Percentiles rank a stretch among this genome's conserved stretches.
Conservation (phyloP, 1,139 yeast genomes). For the Taphrina flavorubra region DNA sequence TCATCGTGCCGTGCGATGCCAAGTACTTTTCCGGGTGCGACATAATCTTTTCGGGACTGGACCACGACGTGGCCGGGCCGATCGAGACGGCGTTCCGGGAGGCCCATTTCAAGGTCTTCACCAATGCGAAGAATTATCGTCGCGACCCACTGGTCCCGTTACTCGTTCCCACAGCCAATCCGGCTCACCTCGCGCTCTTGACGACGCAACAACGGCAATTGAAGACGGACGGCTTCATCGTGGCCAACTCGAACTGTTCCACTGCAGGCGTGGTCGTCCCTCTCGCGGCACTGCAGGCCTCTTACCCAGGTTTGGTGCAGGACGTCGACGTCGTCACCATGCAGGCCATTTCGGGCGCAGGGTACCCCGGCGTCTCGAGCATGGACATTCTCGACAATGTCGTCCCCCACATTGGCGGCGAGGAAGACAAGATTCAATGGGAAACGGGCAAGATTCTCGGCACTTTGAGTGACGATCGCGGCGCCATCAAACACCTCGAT, state of each 20-base stretch:
- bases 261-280: constrained; percentile 99
- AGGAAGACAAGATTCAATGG: constrained; percentile 98
- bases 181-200: constrained; percentile 85
- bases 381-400: constrained; percentile 93
- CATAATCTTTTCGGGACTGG: constrained; percentile 92
- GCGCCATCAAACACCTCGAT: constrained; percentile 69
- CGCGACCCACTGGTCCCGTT: constrained; percentile 86
- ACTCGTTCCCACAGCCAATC: constrained; percentile 91
- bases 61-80: constrained; percentile 90
- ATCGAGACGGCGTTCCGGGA: constrained; percentile 84
- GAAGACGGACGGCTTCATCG: constrained; percentile 76
- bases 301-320: constrained; percentile 81
- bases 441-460: constrained; percentile 96
- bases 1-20: constrained; percentile 78
- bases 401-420: constrained; percentile 93
- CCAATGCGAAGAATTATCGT: constrained; percentile 96
- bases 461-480: constrained; percentile 53
- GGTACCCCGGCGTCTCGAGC: constrained; percentile 97
- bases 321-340: constrained; percentile 86
- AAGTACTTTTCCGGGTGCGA: constrained; percentile 86
- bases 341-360: constrained; percentile 98
- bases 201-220: constrained; percentile 61
- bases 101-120: constrained; percentile 80
- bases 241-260: constrained; percentile 96
- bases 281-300: constrained; percentile 83